Conservation (phyloP, 352 stramenopile genomes). For the Pythium biforme region DNA sequence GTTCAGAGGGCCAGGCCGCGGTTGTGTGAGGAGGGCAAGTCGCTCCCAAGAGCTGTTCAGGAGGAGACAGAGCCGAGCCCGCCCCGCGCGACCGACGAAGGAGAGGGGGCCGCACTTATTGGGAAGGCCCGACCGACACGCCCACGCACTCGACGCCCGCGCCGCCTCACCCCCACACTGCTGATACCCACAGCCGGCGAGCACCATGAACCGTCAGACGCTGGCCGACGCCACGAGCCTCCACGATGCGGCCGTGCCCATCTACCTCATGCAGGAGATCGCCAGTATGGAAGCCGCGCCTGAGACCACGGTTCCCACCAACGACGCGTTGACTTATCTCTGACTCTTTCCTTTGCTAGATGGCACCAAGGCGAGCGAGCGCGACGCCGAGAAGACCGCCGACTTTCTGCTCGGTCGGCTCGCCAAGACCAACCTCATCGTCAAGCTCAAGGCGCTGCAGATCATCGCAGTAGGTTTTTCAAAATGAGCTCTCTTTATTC, state of each 20-base stretch:
- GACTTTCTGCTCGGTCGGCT: constrained; percentile 76
- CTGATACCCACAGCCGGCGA: neutral
- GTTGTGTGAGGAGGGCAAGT: constrained; percentile 22
- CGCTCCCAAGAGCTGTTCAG: constrained; percentile 26
- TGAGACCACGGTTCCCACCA: neutral
- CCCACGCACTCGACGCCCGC: constrained; percentile 1
- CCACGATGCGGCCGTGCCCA: constrained; percentile 75
- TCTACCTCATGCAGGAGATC: constrained; percentile 87
- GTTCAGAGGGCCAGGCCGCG: neutral
- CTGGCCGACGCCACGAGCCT: constrained; percentile 82
- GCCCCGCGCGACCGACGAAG: constrained; percentile 15
- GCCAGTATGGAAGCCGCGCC: constrained; percentile 38
- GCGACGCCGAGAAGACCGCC: constrained; percentile 74
- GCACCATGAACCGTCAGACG: constrained; percentile 74
- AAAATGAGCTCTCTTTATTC: neutral
- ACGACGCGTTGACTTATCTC: neutral
- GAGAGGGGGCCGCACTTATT: neutral
- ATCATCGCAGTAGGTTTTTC: constrained; percentile 59
- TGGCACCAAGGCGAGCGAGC: constrained; percentile 53
- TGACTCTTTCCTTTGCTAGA: constrained; percentile 31
- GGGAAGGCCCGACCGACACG: neutral
- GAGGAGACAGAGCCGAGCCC: constrained; percentile 26
- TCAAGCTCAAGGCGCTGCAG: constrained; percentile 86
- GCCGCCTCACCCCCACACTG: neutral
- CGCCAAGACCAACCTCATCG: constrained; percentile 81